A percentile compares a stretch with the other conserved stretches of the same genome.
Evolutionary conservation across 139 green algal species (phyloP).

Genomic region (Coccomyxa sp.): DNA sequence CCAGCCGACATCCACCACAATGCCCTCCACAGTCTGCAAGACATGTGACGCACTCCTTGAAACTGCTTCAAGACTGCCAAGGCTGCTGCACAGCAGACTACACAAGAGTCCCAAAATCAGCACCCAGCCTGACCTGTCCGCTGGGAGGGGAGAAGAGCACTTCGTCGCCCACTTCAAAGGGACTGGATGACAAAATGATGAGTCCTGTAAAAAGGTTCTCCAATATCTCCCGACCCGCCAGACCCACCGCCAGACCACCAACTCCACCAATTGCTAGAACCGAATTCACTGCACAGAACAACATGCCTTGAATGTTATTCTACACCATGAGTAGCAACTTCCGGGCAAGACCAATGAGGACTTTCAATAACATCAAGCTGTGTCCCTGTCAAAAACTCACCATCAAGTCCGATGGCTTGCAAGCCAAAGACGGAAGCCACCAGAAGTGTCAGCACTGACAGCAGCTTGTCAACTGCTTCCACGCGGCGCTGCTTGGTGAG

Average conservation of each 20-base stretch:
- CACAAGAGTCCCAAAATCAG: neutral
- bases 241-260: slow-evolving; percentile 87
- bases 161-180: slow-evolving; percentile 78
- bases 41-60: too few relatives aligned
- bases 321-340: neutral
- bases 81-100: neutral
- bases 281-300: slow-evolving; percentile 48
- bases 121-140: slow-evolving; percentile 9
- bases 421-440: slow-evolving; percentile 56
- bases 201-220: slow-evolving; percentile 93
- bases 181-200: slow-evolving; percentile 75
- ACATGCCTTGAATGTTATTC: neutral
- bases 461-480: slow-evolving; percentile 67
- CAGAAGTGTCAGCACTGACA: slow-evolving; percentile 55
- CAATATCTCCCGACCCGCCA: slow-evolving; percentile 86
- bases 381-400: slow-evolving; percentile 3
- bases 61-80: too few relatives aligned
- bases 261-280: slow-evolving; percentile 91
- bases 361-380: neutral
- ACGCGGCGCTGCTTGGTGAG: slow-evolving; percentile 70
- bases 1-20: slow-evolving; percentile 89
- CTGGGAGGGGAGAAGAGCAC: slow-evolving; percentile 65
- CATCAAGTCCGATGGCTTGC: slow-evolving; percentile 61
- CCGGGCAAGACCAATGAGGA: neutral
- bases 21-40: slow-evolving; percentile 70